Conservation (phyloP, 2,329 filamentous ascomycete genomes). For the Fusarium bactridioides region DNA sequence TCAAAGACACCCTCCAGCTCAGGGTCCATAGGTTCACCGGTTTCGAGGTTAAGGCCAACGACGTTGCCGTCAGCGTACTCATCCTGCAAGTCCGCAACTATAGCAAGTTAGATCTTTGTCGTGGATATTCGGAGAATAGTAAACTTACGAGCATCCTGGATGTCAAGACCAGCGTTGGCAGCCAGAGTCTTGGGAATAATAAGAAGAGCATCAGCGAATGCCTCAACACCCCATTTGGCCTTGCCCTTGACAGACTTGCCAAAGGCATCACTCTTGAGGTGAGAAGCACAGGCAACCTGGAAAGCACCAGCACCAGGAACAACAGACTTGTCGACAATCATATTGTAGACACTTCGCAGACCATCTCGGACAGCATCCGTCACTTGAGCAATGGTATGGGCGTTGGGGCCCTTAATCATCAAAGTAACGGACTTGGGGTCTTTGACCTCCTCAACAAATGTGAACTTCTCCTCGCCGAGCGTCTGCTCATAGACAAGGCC, state of each 20-base stretch:
- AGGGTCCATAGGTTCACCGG: constrained; percentile 94
- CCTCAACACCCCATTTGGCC: constrained; percentile 93
- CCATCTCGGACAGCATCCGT: constrained; percentile 96
- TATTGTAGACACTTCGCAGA: constrained; percentile 96
- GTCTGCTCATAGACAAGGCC: constrained; percentile 97
- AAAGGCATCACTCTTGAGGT: constrained; percentile 87
- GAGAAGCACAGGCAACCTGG: constrained; percentile 90
- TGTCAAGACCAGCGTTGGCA: constrained; percentile 94
- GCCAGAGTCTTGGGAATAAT: constrained; percentile 98
- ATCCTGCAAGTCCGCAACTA: constrained; percentile 87
- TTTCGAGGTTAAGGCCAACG: constrained; percentile 85
- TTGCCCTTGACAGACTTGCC: constrained; percentile 95
- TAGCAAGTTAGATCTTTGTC: constrained; percentile 27
- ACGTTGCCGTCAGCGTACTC: constrained; percentile 84
- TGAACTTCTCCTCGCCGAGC: constrained; percentile 98
- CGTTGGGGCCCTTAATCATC: constrained; percentile 96
- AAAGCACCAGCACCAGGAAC: constrained; percentile 95
- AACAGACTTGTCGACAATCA: constrained; percentile 97
- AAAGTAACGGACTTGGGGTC: constrained; percentile 97
- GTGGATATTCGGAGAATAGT: background rate
- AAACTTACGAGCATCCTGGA: constrained; percentile 88
- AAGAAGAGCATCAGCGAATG: constrained; percentile 93
- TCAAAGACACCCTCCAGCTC: constrained; percentile 92
- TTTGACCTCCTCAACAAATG: constrained; percentile 98
- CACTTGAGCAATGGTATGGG: constrained; percentile 95